Evolutionary conservation across 805 yeast species (phyloP).

Genomic region (Debaryomyces hansenii): DNA sequence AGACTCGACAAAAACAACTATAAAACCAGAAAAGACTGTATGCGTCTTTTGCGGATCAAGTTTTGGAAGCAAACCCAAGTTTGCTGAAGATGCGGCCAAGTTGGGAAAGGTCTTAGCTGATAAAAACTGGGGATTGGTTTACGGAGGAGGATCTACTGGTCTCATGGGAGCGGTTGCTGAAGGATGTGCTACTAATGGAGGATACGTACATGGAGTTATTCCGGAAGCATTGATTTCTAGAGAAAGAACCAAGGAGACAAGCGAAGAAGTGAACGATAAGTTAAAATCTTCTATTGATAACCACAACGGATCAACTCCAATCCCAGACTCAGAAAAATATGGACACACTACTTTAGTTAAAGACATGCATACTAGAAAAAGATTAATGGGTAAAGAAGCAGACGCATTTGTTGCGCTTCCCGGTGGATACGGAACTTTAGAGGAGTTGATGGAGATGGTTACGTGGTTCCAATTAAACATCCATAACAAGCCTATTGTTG

Average conservation of each 20-base stretch:
- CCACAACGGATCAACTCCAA: slow-evolving; percentile 66
- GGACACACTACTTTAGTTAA: slow-evolving; percentile 80
- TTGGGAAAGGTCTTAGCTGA: slow-evolving; percentile 61
- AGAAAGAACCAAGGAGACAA: slow-evolving; percentile 54
- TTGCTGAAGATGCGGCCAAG: slow-evolving; percentile 52
- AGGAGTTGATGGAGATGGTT: slow-evolving; percentile 85
- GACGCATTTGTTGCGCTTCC: slow-evolving; percentile 87
- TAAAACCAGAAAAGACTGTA: slow-evolving; percentile 42
- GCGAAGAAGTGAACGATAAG: slow-evolving; percentile 45
- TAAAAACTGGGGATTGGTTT: slow-evolving; percentile 71
- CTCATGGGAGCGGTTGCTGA: slow-evolving; percentile 77
- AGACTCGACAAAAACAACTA: slow-evolving; percentile 1
- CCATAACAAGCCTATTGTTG: slow-evolving; percentile 76
- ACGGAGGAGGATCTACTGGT: slow-evolving; percentile 90
- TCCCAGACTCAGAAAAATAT: slow-evolving; percentile 58
- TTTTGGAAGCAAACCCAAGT: slow-evolving; percentile 56
- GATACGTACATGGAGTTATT: slow-evolving; percentile 80
- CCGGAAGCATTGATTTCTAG: slow-evolving; percentile 79
- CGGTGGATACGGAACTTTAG: slow-evolving; percentile 89
- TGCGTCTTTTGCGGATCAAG: slow-evolving; percentile 91
- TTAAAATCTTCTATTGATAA: slow-evolving; percentile 54
- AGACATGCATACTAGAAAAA: slow-evolving; percentile 89
- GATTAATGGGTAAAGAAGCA: slow-evolving; percentile 83
- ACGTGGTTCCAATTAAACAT: slow-evolving; percentile 92
- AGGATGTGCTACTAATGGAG: slow-evolving; percentile 56